These are phyloP conservation scores for Ceratocystis papillata DNA, from an alignment of 2,329 filamentous ascomycete species.

Conservation along the genomic window DNA sequence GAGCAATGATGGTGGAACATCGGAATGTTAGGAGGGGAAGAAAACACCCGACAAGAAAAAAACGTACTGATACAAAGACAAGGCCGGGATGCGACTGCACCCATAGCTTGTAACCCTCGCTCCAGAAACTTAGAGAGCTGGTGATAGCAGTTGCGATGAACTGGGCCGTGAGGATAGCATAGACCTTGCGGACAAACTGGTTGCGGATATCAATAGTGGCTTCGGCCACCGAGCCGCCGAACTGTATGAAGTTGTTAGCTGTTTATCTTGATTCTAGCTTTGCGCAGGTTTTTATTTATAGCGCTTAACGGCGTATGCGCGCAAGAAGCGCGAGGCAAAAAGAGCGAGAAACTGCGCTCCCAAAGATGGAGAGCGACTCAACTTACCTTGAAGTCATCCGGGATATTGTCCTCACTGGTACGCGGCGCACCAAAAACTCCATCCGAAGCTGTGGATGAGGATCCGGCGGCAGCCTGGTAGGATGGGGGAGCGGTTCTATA, in stretches of 20 bases:
- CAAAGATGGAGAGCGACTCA: background rate
- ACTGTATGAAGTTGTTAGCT: slow-evolving; percentile 40
- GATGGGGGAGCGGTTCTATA: slow-evolving; percentile 74
- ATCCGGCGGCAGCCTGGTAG: slow-evolving; percentile 46
- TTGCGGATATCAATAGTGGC: slow-evolving; percentile 92
- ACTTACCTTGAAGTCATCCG: slow-evolving; percentile 87
- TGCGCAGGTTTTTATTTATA: background rate
- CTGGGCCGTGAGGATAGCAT: slow-evolving; percentile 93
- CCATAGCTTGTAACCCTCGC: slow-evolving; percentile 65
- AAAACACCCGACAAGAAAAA: slow-evolving; percentile 4
- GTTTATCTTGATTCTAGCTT: background rate
- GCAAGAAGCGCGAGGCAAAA: background rate
- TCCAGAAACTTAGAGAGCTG: slow-evolving; percentile 79
- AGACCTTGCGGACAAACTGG: slow-evolving; percentile 95
- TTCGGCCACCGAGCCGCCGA: slow-evolving; percentile 85
- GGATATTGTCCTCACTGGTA: slow-evolving; percentile 77
- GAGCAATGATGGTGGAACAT: background rate
- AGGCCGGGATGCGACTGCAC: slow-evolving; percentile 75
- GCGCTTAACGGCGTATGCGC: background rate
- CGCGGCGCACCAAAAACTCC: slow-evolving; percentile 55
- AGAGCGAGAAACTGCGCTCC: background rate
- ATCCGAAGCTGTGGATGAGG: slow-evolving; percentile 45
- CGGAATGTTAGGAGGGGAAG: background rate
- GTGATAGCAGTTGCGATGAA: slow-evolving; percentile 73
- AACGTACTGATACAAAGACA: slow-evolving; percentile 66